Evolutionary conservation across 75 land plant genomes (phyloP).

Genomic region (Cryptomeria japonica): DNA sequence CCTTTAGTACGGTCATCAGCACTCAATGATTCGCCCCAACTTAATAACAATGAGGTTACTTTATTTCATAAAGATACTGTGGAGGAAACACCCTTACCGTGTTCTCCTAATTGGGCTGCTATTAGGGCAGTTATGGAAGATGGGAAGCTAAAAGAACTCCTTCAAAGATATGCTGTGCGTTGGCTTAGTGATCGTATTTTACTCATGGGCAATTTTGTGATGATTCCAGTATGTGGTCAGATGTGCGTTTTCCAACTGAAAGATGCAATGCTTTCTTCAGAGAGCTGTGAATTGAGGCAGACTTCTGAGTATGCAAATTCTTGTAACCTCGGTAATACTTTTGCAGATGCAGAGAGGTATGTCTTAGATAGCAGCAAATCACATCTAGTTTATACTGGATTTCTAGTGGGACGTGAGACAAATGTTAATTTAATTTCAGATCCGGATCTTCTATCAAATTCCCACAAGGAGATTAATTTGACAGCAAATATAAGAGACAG

Average conservation of each 20-base stretch:
- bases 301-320: neutral
- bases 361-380: neutral
- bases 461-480: neutral
- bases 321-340: neutral
- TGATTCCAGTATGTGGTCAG: conserved; percentile 61
- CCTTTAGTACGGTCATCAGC: neutral
- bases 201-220: conserved; percentile 74
- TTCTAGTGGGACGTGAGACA: conserved; percentile 19
- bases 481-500: neutral
- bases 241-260: conserved; percentile 49
- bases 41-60: conserved; percentile 6
- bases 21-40: conserved; percentile 1
- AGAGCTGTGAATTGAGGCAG: neutral
- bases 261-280: conserved; percentile 19
- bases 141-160: conserved; percentile 41
- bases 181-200: conserved; percentile 70
- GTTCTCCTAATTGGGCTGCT: conserved; percentile 21
- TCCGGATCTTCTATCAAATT: neutral
- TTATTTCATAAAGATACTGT: neutral
- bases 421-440: neutral
- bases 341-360: neutral
- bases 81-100: conserved; percentile 4
- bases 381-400: neutral
- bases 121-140: conserved; percentile 38
- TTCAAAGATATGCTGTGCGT: conserved; percentile 44